These are phyloP conservation scores for Epichloe sp. DNA, from an alignment of 2,329 filamentous ascomycete genomes.

Conservation along the genomic window DNA sequence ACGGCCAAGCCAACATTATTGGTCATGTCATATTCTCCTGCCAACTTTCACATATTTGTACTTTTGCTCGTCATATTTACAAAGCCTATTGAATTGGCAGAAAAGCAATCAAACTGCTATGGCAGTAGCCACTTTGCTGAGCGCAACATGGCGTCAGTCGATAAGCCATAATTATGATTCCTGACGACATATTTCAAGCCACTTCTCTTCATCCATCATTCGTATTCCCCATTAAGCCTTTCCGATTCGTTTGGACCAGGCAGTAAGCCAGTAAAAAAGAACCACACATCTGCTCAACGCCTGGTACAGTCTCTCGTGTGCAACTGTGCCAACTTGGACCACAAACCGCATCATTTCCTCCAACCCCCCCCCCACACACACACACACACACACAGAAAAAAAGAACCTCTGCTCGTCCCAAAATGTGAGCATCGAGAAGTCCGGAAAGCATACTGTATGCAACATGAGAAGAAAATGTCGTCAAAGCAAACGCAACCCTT, in stretches of 20 bases:
- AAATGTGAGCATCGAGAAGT: background rate
- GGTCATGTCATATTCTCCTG: background rate
- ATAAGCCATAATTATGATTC: conserved; percentile 10
- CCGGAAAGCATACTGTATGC: background rate
- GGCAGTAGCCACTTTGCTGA: conserved; percentile 7
- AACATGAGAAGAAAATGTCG: background rate
- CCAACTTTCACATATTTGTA: conserved; percentile 1
- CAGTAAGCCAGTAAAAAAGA: background rate
- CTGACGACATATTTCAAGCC: background rate
- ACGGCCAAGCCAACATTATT: background rate
- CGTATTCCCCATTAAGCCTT: conserved; percentile 5
- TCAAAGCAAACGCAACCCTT: background rate
- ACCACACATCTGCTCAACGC: conserved; percentile 10
- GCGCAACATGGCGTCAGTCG: conserved; percentile 10
- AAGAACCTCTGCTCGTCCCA: background rate
- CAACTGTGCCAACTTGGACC: conserved; percentile 12
- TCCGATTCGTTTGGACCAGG: background rate
- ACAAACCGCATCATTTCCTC: conserved; percentile 12
- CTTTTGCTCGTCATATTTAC: conserved; percentile 8
- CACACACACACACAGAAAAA: no score
- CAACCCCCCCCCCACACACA: no score
- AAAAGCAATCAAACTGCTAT: background rate
- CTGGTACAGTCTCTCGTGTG: conserved; percentile 15
- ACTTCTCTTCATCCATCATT: background rate
- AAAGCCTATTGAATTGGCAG: conserved; percentile 2